These are phyloP conservation scores for Suillus sp. DNA, from an alignment of 768 basidiomycete genomes.

Conservation along the genomic window DNA sequence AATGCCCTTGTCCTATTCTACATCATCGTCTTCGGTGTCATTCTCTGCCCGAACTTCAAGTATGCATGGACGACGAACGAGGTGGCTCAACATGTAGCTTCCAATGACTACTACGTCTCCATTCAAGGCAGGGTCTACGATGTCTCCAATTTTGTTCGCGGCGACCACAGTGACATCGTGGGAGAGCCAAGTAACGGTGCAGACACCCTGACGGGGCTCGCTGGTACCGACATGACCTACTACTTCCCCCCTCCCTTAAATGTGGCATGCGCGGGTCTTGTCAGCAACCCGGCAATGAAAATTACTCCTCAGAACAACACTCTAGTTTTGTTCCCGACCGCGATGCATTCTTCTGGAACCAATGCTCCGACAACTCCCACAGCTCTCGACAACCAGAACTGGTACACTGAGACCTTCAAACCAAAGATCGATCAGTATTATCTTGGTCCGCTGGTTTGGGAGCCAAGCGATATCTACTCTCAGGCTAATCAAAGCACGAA, in stretches of 20 bases:
- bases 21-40: constrained; percentile 60
- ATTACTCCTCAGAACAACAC: constrained; percentile 52
- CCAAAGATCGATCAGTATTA: constrained; percentile 57
- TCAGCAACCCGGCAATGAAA: constrained; percentile 44
- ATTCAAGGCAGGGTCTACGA: constrained; percentile 65
- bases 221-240: constrained; percentile 60
- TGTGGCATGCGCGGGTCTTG: constrained; percentile 61
- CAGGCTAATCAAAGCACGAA: constrained; percentile 41
- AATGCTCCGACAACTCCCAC: constrained; percentile 40
- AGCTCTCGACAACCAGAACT: constrained; percentile 41
- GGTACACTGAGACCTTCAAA: constrained; percentile 60
- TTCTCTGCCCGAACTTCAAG: constrained; percentile 64
- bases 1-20: constrained; percentile 65
- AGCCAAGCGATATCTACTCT: constrained; percentile 37
- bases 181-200: constrained; percentile 52
- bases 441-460: constrained; percentile 64
- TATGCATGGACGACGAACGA: constrained; percentile 58
- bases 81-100: constrained; percentile 51
- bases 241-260: constrained; percentile 66
- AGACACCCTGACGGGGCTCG: constrained; percentile 52
- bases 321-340: constrained; percentile 39
- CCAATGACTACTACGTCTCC: constrained; percentile 62
- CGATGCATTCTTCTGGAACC: constrained; percentile 60
- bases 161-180: constrained; percentile 63
- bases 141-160: constrained; percentile 57